These are phyloP conservation scores for Ophiorrhiza pumila DNA, from an alignment of 257 asterid species.

Conservation along the genomic window DNA sequence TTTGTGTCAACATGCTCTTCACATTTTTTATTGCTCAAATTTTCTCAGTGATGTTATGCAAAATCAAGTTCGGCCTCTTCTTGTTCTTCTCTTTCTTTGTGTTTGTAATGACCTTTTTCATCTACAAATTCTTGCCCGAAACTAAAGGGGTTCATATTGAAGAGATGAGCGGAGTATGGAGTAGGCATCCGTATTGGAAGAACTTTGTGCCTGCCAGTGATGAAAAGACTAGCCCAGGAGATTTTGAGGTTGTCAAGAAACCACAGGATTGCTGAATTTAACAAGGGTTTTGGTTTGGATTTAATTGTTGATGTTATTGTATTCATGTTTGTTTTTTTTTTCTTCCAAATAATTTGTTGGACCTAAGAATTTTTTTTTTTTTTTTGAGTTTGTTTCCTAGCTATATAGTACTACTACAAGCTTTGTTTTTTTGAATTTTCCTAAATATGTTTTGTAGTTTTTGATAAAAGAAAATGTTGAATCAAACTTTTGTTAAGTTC, in stretches of 20 bases:
- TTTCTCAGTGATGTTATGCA: constrained; percentile 57
- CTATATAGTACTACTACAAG: too few relatives aligned
- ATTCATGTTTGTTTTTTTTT: not conserved
- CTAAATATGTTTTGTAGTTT: too few relatives aligned
- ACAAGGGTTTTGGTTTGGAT: not conserved
- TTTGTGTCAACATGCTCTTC: constrained; percentile 60
- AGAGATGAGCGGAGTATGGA: constrained; percentile 68
- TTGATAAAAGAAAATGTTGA: too few relatives aligned
- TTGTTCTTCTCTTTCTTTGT: constrained; percentile 54
- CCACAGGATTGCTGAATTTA: not conserved
- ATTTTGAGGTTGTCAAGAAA: not conserved
- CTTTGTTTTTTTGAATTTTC: too few relatives aligned
- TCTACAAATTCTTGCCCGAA: constrained; percentile 58
- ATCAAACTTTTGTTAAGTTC: too few relatives aligned
- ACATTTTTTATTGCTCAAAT: constrained; percentile 57
- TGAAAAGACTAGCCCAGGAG: not conserved
- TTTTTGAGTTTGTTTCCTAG: too few relatives aligned
- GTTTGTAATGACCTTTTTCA: constrained; percentile 43
- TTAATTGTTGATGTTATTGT: not conserved
- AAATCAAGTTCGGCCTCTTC: constrained; percentile 59
- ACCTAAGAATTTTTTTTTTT: not conserved
- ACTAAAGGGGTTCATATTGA: constrained; percentile 66
- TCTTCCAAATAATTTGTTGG: not conserved
- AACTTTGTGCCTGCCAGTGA: constrained; percentile 8
- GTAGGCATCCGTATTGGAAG: constrained; percentile 60